Conservation (phyloP, 768 basidiomycete species). For the Lyophyllum decastes region DNA sequence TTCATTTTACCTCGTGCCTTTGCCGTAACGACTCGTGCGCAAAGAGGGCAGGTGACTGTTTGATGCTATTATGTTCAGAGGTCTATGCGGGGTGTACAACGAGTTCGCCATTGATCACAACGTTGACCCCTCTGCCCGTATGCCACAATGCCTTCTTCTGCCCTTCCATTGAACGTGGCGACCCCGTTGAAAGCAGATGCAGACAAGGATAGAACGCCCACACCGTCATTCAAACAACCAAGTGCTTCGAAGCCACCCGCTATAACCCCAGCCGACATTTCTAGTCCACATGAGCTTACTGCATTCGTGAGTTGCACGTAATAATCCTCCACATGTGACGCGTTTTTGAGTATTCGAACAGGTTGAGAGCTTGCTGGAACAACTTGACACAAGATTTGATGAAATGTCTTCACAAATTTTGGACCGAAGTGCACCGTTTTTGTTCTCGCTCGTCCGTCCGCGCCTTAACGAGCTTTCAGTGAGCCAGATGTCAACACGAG, state of each 20-base stretch:
- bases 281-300: conserved; percentile 92
- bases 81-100: background rate
- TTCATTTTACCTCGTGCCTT: background rate
- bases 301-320: conserved; percentile 71
- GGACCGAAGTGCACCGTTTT: conserved; percentile 66
- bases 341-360: conserved; percentile 27
- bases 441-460: conserved; percentile 9
- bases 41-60: background rate
- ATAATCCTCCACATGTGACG: background rate
- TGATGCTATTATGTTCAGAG: background rate
- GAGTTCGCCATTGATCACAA: background rate
- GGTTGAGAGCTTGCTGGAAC: conserved; percentile 88
- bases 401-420: conserved; percentile 92
- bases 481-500: conserved; percentile 90
- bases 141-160: conserved; percentile 46
- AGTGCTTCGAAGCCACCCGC: conserved; percentile 39
- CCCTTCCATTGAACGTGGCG: conserved; percentile 69
- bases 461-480: conserved; percentile 47
- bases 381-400: conserved; percentile 89
- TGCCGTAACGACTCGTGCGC: background rate
- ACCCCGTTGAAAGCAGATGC: conserved; percentile 52
- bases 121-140: background rate
- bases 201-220: conserved; percentile 56
- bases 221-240: conserved; percentile 42
- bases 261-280: conserved; percentile 63